A percentile compares a stretch with the other conserved stretches of the same genome.
These are phyloP conservation scores for Betula pendula DNA, from an alignment of 306 rosid genomes.

Conservation along the genomic window DNA sequence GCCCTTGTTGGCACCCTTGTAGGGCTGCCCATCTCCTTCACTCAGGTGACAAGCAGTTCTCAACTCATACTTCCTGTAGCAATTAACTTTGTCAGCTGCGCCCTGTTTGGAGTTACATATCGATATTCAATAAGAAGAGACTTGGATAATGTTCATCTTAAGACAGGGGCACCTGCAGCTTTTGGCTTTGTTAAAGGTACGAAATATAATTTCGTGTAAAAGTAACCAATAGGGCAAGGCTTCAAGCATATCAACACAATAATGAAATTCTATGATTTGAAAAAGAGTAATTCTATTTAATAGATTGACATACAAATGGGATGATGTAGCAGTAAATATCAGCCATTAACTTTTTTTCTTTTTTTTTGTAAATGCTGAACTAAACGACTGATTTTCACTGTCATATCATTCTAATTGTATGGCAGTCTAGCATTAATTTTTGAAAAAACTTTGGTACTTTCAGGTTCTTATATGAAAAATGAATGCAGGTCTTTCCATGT, in stretches of 20 bases:
- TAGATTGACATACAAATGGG: no score
- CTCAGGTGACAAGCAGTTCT: constrained; percentile 46
- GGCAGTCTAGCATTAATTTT: no score
- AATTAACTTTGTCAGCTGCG: constrained; percentile 65
- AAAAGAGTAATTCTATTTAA: no score
- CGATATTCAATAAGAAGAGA: constrained; percentile 72
- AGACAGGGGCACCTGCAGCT: constrained; percentile 82
- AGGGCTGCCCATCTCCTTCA: constrained; percentile 59
- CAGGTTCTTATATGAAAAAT: background rate
- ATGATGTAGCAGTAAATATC: no score
- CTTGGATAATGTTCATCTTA: constrained; percentile 73
- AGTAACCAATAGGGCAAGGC: background rate
- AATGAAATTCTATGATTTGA: no score
- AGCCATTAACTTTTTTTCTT: no score
- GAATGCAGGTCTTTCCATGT: constrained; percentile 73
- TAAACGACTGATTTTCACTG: no score
- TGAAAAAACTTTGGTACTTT: background rate
- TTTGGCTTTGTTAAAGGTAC: constrained; percentile 89
- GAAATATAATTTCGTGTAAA: background rate
- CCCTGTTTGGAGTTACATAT: constrained; percentile 77
- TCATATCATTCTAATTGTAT: no score
- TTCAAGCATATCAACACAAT: background rate
- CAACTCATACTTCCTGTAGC: constrained; percentile 63
- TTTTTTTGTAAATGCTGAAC: no score
- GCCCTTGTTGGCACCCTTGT: constrained; percentile 71